phyloP scores from a whole-genome alignment of 305 asterid genomes.

The Petunia hybrid region DNA sequence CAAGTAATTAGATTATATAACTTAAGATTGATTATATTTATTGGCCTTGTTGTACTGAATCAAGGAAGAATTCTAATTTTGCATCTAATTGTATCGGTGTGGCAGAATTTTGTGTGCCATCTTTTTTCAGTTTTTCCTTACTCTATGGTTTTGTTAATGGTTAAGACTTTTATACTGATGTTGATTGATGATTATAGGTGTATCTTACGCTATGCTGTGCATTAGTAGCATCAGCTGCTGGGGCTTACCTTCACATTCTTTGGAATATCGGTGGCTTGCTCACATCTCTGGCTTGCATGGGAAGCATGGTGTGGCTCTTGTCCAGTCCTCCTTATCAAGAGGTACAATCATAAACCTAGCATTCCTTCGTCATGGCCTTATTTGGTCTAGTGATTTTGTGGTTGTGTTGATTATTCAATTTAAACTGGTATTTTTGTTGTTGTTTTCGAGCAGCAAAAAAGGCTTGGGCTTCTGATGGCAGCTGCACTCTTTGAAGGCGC shows the following conservation, averaged over 20 bases:
- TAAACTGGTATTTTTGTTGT: slow-evolving; percentile 11
- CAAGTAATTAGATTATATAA: no score
- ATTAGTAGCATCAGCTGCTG: slow-evolving; percentile 77
- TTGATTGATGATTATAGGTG: slow-evolving; percentile 54
- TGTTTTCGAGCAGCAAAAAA: slow-evolving; percentile 61
- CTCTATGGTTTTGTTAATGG: background rate
- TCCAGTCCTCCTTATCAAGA: slow-evolving; percentile 65
- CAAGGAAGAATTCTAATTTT: no score
- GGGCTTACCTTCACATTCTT: slow-evolving; percentile 86
- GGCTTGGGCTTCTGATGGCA: slow-evolving; percentile 80
- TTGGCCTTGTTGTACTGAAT: background rate
- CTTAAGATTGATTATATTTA: no score
- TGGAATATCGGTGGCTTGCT: slow-evolving; percentile 90
- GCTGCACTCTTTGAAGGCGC: slow-evolving; percentile 83
- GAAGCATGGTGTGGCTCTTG: slow-evolving; percentile 69
- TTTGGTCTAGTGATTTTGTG: background rate
- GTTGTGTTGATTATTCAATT: background rate
- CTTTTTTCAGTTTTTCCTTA: background rate
- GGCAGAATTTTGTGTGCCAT: background rate
- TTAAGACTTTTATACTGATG: background rate
- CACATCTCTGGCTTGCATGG: slow-evolving; percentile 69
- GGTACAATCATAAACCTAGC: slow-evolving; percentile 44
- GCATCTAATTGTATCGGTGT: background rate
- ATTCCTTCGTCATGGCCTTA: background rate
- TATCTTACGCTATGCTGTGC: slow-evolving; percentile 88